Base-by-base conservation (phyloP, 2,329 filamentous ascomycete species). In the Lizonia empirigonia region DNA sequence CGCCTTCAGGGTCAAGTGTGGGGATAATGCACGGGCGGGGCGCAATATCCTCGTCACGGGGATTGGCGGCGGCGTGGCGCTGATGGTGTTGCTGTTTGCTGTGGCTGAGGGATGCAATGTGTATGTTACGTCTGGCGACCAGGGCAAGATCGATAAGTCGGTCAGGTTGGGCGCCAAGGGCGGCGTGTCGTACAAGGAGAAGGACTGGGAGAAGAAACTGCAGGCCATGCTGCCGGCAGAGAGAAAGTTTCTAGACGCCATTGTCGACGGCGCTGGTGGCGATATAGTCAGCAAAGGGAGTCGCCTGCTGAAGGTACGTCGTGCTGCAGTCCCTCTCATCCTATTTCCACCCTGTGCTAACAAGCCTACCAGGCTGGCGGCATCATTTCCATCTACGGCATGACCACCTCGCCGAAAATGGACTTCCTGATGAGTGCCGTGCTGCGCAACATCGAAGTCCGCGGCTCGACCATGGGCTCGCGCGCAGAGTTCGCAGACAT, bases 211-310 rank as follows among this genome's bases (percentile, higher is more conserved):
- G 51, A 89, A 87, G 80, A 84, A 88, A 66, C 76, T 97, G 49
- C 73, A 68, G 44, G 72, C 74, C 37, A 67, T 86, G 63, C 76
- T 96, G 20, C 85, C 89, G 0, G 73, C 77, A 32, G 84, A 88
- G 37, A 80, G 86, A 58, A 85, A 85, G 44, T 89, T 81, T 57
- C 67, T 94, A 6, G 94, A 97, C 74, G 86, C 88, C 16, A 87
- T 97, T 38, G 82, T 97, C 60, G 94, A 97, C 74, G 93, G 94
- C 2, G 92, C 93, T 0, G 93, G 93, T 3, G 92, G 91, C 1
- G 87, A 95, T 74, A 80, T 96, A 34, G 82, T 96, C n/a, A 77
- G 80, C 29, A 88, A 86, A 70, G 82, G 84, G 1, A 76, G 80
- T 37, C 85, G 79, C 67, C 67, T 96, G 44, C 77, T 97, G 44